A percentile compares a stretch with the other conserved stretches of the same genome.
Conservation (phyloP, 176 grass and related monocot species). For the Zea luxurians region DNA sequence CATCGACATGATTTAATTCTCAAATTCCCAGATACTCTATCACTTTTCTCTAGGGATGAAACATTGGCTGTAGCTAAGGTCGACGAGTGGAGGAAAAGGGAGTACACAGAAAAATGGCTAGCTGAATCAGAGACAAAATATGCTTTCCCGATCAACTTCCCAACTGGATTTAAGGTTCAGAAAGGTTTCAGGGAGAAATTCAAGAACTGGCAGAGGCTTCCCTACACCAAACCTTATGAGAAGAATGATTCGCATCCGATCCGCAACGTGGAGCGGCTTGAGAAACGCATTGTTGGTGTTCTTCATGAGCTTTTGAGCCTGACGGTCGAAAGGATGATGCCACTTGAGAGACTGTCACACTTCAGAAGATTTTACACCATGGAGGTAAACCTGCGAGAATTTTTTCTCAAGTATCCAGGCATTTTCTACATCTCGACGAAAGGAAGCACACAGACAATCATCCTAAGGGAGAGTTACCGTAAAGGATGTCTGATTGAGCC, state of each 20-base stretch:
- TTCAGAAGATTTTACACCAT: slow-evolving; percentile 52
- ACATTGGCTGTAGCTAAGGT: slow-evolving; percentile 50
- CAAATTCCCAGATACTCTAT: slow-evolving; percentile 42
- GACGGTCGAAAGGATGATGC: slow-evolving; percentile 54
- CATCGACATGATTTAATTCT: slow-evolving; percentile 41
- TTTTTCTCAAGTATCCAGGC: slow-evolving; percentile 66
- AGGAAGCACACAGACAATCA: slow-evolving; percentile 48
- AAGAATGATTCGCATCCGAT: slow-evolving; percentile 34
- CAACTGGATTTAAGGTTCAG: slow-evolving; percentile 58
- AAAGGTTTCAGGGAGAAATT: slow-evolving; percentile 57
- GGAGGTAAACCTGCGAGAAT: slow-evolving; percentile 61
- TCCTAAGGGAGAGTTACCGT: slow-evolving; percentile 58
- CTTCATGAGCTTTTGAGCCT: slow-evolving; percentile 62
- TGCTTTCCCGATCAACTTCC: slow-evolving; percentile 60
- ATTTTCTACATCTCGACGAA: slow-evolving; percentile 79
- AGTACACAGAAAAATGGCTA: slow-evolving; percentile 68
- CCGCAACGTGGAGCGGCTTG: slow-evolving; percentile 34
- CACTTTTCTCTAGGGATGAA: slow-evolving; percentile 41
- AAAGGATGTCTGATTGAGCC: slow-evolving; percentile 54
- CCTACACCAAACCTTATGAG: slow-evolving; percentile 62
- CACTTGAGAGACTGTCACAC: slow-evolving; percentile 55
- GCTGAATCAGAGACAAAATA: slow-evolving; percentile 57
- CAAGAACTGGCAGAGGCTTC: slow-evolving; percentile 65
- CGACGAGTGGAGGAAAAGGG: slow-evolving; percentile 63
- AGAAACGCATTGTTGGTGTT: slow-evolving; percentile 62